These are phyloP conservation scores for Eimeria falciformis DNA, from an alignment of 169 alveolate species.

Conservation along the genomic window DNA sequence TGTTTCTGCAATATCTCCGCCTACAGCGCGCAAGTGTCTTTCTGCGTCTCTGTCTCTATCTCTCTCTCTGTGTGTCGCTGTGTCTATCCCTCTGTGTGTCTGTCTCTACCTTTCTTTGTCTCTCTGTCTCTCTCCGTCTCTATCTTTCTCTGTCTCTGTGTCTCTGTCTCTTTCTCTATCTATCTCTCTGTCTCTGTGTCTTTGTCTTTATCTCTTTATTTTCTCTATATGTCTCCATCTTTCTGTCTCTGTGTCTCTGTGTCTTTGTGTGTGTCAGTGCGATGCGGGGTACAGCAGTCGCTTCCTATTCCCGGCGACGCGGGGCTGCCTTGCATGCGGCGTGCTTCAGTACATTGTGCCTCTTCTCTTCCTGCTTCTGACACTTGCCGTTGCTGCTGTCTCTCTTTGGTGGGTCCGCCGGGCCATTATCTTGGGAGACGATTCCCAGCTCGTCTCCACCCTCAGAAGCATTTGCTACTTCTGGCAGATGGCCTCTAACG, in stretches of 20 bases:
- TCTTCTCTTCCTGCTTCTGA: neutral
- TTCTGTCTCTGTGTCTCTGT: neutral
- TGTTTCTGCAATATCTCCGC: no score
- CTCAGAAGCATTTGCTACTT: constrained; percentile 1
- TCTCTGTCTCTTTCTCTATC: no score
- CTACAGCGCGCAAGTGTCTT: no score
- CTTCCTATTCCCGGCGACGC: neutral
- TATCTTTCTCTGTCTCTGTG: no score
- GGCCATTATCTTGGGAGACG: constrained; percentile 4
- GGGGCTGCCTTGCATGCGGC: constrained; percentile 21
- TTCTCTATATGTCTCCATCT: no score
- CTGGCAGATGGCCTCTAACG: constrained; percentile 20
- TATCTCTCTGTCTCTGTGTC: no score
- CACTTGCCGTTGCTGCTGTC: neutral
- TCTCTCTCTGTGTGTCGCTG: no score
- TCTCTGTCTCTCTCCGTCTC: no score
- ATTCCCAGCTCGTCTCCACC: neutral
- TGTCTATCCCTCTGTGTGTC: no score
- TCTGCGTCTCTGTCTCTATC: no score
- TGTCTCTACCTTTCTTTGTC: no score
- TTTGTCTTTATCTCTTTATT: no score
- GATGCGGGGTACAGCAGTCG: neutral
- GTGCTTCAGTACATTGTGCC: neutral
- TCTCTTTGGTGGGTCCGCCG: constrained; percentile 34
- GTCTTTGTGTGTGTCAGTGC: constrained; percentile 2